Evolutionary conservation across 2,329 filamentous ascomycete genomes (phyloP), one percentile per base, ranked within the genome.

Genomic region (Aspergillus sp.): DNA sequence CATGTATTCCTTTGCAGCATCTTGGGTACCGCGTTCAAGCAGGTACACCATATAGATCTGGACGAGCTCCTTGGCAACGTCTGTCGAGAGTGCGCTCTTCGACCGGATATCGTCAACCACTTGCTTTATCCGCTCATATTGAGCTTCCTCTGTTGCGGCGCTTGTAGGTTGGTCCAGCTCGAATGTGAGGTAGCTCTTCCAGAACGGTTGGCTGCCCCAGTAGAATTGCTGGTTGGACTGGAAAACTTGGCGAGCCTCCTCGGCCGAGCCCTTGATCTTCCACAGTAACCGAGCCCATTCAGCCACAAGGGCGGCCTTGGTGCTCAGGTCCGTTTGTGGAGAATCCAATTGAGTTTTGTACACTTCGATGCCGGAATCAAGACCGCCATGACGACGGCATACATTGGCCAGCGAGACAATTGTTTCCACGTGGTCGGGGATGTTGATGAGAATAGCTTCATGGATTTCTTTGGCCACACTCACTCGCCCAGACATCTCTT

Each of bases 341-440:
- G 86, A 85, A 64, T 93, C 88, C 62, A 97, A 89, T 62, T 96
- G 90, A 50, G 84, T 81, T 73, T 93, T 91, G 74, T 93, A 90
- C 6, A 96, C 83, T 55, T 89, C 85, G 56, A 97, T 90, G 2
- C 93, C 93, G 0, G 90, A 89, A 33, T 96, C 90, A 4, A 96
- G 81, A 6, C 91, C 92, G 52, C 84, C 85, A 67, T 96, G 90
- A 33, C 95, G 89, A 63, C 93, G 88, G 72, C 91, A 86, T 40
- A 96, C 79, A 63, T 96, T 95, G 35, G 92, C 93, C 81, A 92
- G 87, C 1, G 93, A 95, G 9, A 93, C 80, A 62, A 98, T 91
- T 1, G 90, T 91, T 73, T 97, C 92, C 47, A 96, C 83, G 63
- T 93, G 90, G 64, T 90, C 88, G 0, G 93, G 92, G 15, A 96